Conservation (phyloP, 257 asterid genomes). For the Plectranthus barbatus region DNA sequence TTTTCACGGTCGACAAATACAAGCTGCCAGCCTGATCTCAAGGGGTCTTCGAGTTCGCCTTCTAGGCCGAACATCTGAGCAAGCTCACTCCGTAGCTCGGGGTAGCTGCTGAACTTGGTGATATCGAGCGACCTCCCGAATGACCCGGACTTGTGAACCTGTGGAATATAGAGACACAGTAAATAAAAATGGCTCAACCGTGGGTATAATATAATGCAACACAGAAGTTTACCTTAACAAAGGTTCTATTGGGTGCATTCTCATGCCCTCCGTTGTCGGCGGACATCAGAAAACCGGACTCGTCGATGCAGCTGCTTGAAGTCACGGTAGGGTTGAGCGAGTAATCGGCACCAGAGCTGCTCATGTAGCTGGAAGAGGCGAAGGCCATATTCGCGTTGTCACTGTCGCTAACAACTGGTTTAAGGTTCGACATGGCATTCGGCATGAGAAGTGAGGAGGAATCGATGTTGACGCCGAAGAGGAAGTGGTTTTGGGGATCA, state of each 20-base stretch:
- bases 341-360: constrained; percentile 38
- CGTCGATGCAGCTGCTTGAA: constrained; percentile 39
- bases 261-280: constrained; percentile 33
- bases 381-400: constrained; percentile 31
- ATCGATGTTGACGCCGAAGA: constrained; percentile 60
- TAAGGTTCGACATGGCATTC: constrained; percentile 38
- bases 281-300: constrained; percentile 39
- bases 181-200: too few species aligned
- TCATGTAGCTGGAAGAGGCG: constrained; percentile 47
- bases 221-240: constrained; percentile 44
- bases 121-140: constrained; percentile 75
- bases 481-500: constrained; percentile 55
- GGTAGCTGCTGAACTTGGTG: constrained; percentile 69
- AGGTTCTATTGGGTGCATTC: constrained; percentile 42
- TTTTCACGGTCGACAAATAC: constrained; percentile 95
- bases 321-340: constrained; percentile 31
- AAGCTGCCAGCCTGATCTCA: constrained; percentile 99
- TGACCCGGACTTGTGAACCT: constrained; percentile 71
- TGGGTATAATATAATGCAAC: too few species aligned
- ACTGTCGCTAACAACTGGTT: constrained; percentile 41
- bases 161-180: background rate
- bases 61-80: constrained; percentile 75
- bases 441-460: constrained; percentile 48
- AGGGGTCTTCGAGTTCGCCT: constrained; percentile 74
- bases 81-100: constrained; percentile 68